phyloP scores from a whole-genome alignment of 768 basidiomycete species.

The Pulveroboletus sp. region DNA sequence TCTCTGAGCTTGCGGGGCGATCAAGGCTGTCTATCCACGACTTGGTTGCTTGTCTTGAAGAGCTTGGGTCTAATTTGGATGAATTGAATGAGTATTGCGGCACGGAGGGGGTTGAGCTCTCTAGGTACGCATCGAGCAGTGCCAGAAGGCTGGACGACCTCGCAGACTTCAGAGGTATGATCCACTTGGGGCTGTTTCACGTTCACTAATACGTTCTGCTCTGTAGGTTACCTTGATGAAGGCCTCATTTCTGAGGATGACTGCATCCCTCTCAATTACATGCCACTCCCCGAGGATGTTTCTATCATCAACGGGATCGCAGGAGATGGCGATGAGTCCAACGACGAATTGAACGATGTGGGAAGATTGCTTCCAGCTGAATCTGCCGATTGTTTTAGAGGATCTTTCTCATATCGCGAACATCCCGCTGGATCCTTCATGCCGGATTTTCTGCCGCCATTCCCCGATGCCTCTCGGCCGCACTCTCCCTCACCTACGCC shows the following conservation, averaged over 20 bases:
- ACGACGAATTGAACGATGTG: conserved; percentile 24
- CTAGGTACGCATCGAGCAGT: conserved; percentile 61
- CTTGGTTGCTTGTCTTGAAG: conserved; percentile 62
- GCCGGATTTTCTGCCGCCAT: conserved; percentile 33
- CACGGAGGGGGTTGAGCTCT: conserved; percentile 66
- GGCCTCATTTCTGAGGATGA: conserved; percentile 57
- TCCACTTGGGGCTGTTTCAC: conserved; percentile 5
- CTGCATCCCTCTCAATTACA: conserved; percentile 49
- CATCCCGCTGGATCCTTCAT: conserved; percentile 30
- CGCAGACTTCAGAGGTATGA: conserved; percentile 66
- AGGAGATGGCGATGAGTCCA: conserved; percentile 30
- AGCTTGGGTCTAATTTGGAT: conserved; percentile 65
- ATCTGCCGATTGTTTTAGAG: conserved; percentile 22
- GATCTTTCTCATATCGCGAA: conserved; percentile 27
- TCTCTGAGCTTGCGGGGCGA: conserved; percentile 73
- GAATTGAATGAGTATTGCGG: conserved; percentile 64
- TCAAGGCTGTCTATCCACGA: conserved; percentile 53
- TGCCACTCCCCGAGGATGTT: conserved; percentile 28
- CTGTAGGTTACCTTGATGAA: conserved; percentile 54
- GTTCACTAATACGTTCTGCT: conserved; percentile 20
- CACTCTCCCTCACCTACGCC: conserved; percentile 37
- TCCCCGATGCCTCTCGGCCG: conserved; percentile 28
- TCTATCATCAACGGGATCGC: conserved; percentile 13
- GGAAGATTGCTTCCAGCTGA: not conserved
- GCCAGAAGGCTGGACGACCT: conserved; percentile 67